These are phyloP conservation scores for Glonium stellatum DNA, from an alignment of 495 filamentous ascomycete species.

Conservation along the genomic window DNA sequence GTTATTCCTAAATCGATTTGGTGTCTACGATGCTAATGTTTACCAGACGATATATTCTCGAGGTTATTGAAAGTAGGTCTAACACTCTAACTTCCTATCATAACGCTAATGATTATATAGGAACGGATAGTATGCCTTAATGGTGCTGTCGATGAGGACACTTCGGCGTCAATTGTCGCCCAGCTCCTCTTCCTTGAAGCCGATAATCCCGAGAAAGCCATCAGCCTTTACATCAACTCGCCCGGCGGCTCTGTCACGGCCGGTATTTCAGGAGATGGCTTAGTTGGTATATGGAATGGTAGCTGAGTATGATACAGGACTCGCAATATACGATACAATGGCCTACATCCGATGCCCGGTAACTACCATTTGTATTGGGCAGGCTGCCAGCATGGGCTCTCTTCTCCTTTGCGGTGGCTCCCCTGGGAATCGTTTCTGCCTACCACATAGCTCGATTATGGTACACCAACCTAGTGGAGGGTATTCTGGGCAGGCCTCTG, in stretches of 20 bases:
- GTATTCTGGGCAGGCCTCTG: conserved; percentile 79
- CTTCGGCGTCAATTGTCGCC: conserved; percentile 85
- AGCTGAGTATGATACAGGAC: conserved; percentile 41
- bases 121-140: conserved; percentile 96
- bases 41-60: conserved; percentile 75
- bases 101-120: conserved; percentile 42
- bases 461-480: conserved; percentile 92
- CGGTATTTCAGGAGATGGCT: conserved; percentile 32
- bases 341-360: conserved; percentile 89
- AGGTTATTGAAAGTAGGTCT: conserved; percentile 60
- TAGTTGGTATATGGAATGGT: neutral
- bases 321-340: conserved; percentile 99
- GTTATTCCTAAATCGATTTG: conserved; percentile 5
- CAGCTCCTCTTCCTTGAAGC: conserved; percentile 98
- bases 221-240: conserved; percentile 95
- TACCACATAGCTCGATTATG: conserved; percentile 93
- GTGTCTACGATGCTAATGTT: conserved; percentile 21
- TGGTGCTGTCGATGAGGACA: conserved; percentile 78
- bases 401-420: conserved; percentile 80
- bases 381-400: conserved; percentile 91
- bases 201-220: conserved; percentile 86
- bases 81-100: conserved; percentile 6
- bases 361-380: conserved; percentile 88
- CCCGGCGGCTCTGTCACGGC: conserved; percentile 95
- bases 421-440: conserved; percentile 75